A percentile compares a stretch with the other conserved stretches of the same genome.
Conservation (phyloP, 768 basidiomycete genomes). For the Brasilioporus rufonigricans region DNA sequence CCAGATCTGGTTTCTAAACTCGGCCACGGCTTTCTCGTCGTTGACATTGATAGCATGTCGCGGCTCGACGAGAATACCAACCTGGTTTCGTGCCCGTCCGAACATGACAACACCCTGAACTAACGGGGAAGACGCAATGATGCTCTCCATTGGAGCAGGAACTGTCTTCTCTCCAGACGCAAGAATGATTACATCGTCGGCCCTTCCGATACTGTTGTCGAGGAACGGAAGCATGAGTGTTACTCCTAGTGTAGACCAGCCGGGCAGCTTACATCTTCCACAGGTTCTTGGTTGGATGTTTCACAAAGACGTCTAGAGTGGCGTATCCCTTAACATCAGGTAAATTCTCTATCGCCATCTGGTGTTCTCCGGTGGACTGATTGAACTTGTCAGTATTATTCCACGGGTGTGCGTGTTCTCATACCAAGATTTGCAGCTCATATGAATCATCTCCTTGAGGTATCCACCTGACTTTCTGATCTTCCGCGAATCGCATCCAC, state of each 20-base stretch:
- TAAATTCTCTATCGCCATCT: constrained; percentile 27
- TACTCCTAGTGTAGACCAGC: too few species aligned
- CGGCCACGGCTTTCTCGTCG: constrained; percentile 1
- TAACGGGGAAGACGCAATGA: constrained; percentile 12
- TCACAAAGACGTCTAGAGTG: constrained; percentile 41
- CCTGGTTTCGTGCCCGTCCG: constrained; percentile 28
- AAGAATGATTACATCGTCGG: constrained; percentile 33
- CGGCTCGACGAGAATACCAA: constrained; percentile 33
- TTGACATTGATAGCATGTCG: constrained; percentile 5
- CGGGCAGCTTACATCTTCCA: constrained; percentile 10
- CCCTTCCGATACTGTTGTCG: constrained; percentile 34
- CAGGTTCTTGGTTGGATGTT: constrained; percentile 40
- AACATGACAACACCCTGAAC: constrained; percentile 29
- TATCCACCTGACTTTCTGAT: constrained; percentile 23
- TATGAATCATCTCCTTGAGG: constrained; percentile 31
- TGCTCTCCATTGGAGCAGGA: constrained; percentile 29
- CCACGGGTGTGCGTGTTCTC: not conserved
- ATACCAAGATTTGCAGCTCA: constrained; percentile 38
- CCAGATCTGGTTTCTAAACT: constrained; percentile 25
- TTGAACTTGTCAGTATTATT: not conserved
- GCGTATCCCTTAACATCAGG: constrained; percentile 34
- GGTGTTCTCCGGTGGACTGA: not conserved
- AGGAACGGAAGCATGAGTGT: too few species aligned
- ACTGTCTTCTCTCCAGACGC: constrained; percentile 33
- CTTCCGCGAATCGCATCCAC: constrained; percentile 6